A percentile compares a stretch with the other conserved stretches of the same genome.
Conservation (phyloP, 305 asterid genomes). For the Salvia sclarea region DNA sequence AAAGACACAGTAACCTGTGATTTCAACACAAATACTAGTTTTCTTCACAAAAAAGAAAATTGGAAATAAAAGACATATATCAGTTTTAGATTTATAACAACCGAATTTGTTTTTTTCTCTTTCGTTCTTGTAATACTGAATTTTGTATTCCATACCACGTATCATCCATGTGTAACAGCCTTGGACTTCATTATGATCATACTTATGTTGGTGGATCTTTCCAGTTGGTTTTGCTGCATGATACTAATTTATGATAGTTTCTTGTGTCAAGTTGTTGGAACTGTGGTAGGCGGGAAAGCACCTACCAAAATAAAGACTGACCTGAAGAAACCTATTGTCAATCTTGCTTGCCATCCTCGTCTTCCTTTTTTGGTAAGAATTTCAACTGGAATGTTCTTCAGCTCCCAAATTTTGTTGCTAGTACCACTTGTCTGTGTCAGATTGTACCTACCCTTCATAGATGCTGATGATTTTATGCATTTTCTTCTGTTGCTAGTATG, state of each 20-base stretch:
- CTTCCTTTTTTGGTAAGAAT: conserved; percentile 84
- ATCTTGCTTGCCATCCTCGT: conserved; percentile 99
- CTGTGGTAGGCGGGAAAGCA: conserved; percentile 97
- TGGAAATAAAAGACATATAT: background rate
- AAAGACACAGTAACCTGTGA: background rate
- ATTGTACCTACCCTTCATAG: conserved; percentile 22
- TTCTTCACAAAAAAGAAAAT: background rate
- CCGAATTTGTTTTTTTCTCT: conserved; percentile 11
- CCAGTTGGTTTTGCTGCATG: conserved; percentile 13
- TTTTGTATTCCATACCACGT: background rate
- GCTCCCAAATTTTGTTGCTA: conserved; percentile 16
- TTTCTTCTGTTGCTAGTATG: conserved; percentile 67
- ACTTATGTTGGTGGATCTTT: conserved; percentile 13
- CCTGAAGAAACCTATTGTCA: conserved; percentile 96
- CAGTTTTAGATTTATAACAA: conserved; percentile 10
- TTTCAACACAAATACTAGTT: background rate
- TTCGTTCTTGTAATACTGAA: background rate
- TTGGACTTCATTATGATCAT: conserved; percentile 8
- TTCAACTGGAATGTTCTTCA: conserved; percentile 28
- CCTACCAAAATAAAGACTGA: conserved; percentile 99
- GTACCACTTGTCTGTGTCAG: conserved; percentile 22
- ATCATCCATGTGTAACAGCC: conserved; percentile 1
- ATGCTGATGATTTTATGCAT: conserved; percentile 36
- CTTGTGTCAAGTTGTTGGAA: conserved; percentile 83
- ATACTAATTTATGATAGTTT: conserved; percentile 38